These are phyloP conservation scores for Mangifera indica DNA, from an alignment of 345 rosid genomes.

Conservation along the genomic window DNA sequence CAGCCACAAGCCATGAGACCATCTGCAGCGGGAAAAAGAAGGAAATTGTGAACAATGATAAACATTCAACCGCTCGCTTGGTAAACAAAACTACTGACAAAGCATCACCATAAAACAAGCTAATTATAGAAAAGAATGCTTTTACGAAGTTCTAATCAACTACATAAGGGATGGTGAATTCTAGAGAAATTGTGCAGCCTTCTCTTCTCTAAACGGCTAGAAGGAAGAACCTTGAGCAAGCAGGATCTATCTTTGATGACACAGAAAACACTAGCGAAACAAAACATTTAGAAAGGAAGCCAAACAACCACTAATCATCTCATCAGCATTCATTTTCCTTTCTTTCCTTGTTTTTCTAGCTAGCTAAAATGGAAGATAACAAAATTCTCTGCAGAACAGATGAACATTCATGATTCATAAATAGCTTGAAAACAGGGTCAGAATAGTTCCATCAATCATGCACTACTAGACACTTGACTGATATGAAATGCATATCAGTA, in stretches of 20 bases:
- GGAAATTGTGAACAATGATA: background rate
- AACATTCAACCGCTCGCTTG: background rate
- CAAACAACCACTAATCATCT: background rate
- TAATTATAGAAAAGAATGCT: background rate
- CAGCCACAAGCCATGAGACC: constrained; percentile 77
- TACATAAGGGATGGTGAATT: background rate
- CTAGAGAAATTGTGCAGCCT: background rate
- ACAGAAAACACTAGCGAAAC: background rate
- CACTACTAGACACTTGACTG: background rate
- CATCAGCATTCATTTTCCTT: too few species aligned
- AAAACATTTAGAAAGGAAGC: constrained; percentile 1
- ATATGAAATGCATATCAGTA: background rate
- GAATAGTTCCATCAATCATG: background rate
- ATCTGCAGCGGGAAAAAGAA: constrained; percentile 39
- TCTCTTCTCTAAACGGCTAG: background rate
- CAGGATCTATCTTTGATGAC: too few species aligned
- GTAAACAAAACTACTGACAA: background rate
- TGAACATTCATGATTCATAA: background rate
- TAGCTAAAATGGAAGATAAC: background rate
- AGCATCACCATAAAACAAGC: background rate
- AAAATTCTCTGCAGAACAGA: background rate
- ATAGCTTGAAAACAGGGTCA: background rate
- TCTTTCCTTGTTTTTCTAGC: too few species aligned
- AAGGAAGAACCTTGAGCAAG: background rate
- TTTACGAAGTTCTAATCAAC: background rate